Evolutionary conservation across 1,139 yeast genomes (phyloP).

Genomic region (Barnettozyma hawaiiensis): DNA sequence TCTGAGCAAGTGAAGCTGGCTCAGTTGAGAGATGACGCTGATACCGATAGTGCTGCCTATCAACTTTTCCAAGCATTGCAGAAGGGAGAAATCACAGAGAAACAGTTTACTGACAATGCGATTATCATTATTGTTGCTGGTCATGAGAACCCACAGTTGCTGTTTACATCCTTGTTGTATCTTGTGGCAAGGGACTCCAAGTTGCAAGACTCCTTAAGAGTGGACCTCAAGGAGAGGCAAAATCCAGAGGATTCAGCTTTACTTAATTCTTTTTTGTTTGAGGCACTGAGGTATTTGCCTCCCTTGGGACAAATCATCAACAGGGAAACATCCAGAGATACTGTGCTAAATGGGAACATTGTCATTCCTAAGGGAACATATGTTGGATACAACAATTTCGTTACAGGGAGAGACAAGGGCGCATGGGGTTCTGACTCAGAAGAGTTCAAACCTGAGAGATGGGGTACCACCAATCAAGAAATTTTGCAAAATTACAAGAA

Average conservation of each 20-base stretch:
- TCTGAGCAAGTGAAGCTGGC: conserved; percentile 29
- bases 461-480: conserved; percentile 43
- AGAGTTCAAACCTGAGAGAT: conserved; percentile 47
- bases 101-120: conserved; percentile 52
- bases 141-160: conserved; percentile 57
- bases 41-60: conserved; percentile 29
- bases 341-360: conserved; percentile 38
- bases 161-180: conserved; percentile 45
- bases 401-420: conserved; percentile 44
- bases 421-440: conserved; percentile 50
- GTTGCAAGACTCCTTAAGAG: conserved; percentile 36
- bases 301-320: conserved; percentile 57
- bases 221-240: conserved; percentile 23
- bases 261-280: conserved; percentile 40
- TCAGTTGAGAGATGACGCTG: conserved; percentile 25
- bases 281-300: conserved; percentile 49
- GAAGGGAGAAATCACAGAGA: conserved; percentile 34
- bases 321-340: conserved; percentile 37
- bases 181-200: conserved; percentile 38
- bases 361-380: conserved; percentile 48
- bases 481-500: conserved; percentile 36
- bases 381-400: conserved; percentile 55
- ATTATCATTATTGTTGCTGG: conserved; percentile 55
- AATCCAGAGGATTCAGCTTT: conserved; percentile 24
- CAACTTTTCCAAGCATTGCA: conserved; percentile 36